phyloP scores from a whole-genome alignment of 116 monocot species.

The Iris pallida region DNA sequence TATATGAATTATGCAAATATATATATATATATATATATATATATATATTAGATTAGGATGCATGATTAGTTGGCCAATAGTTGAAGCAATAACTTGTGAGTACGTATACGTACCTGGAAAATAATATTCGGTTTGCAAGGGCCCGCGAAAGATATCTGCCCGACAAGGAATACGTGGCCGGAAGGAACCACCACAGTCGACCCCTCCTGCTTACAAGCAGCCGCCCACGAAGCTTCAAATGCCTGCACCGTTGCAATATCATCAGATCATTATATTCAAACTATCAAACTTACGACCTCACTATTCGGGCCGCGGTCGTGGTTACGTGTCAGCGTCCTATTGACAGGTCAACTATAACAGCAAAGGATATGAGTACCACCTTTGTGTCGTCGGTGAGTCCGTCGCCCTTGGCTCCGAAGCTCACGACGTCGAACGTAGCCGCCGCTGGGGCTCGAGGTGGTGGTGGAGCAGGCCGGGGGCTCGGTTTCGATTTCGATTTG shows the following conservation, averaged over 20 bases:
- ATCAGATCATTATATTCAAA: too few species aligned
- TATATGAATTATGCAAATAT: too few species aligned
- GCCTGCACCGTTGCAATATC: constrained; percentile 42
- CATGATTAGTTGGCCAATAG: too few species aligned
- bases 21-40: too few species aligned
- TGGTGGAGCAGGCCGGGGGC: not conserved
- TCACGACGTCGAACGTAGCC: constrained; percentile 39
- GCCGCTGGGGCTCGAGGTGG: not conserved
- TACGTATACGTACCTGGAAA: constrained; percentile 39
- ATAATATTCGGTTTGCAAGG: constrained; percentile 62
- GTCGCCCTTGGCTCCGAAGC: constrained; percentile 59
- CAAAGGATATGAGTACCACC: constrained; percentile 18
- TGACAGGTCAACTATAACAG: too few species aligned
- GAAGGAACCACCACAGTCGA: constrained; percentile 61
- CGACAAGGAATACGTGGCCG: constrained; percentile 41
- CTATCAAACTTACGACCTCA: too few species aligned
- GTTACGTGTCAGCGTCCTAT: too few species aligned
- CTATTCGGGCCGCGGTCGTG: too few species aligned
- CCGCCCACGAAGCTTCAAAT: constrained; percentile 64
- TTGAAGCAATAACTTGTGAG: not conserved
- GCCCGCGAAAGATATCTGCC: constrained; percentile 70
- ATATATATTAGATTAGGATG: too few species aligned
- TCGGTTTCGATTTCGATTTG: constrained; percentile 10
- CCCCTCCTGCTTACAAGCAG: constrained; percentile 60
- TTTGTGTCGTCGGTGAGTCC: constrained; percentile 62